A percentile compares a stretch with the other conserved stretches of the same genome.
These are phyloP conservation scores for Scutellaria galericulata DNA, from an alignment of 257 asterid species.

Conservation along the genomic window DNA sequence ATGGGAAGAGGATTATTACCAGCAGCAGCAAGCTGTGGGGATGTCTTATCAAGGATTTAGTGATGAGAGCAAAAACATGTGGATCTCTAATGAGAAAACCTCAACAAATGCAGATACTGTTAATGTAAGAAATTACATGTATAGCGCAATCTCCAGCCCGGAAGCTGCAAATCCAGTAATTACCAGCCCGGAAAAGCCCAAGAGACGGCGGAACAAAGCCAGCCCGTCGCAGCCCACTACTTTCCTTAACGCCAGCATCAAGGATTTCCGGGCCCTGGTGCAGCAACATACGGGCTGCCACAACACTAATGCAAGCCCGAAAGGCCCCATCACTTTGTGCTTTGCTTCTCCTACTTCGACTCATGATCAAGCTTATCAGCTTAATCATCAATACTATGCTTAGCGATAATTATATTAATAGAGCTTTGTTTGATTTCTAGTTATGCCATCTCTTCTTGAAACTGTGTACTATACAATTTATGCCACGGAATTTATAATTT, in stretches of 20 bases:
- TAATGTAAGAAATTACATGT: too few species aligned
- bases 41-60: too few species aligned
- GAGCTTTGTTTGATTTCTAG: too few species aligned
- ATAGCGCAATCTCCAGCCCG: not conserved
- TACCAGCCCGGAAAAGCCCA: slow-evolving; percentile 37
- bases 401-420: too few species aligned
- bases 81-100: not conserved
- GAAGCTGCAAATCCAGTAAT: slow-evolving; percentile 11
- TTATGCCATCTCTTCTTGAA: too few species aligned
- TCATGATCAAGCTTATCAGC: not conserved
- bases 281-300: slow-evolving; percentile 72
- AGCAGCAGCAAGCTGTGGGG: too few species aligned
- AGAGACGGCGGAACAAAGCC: slow-evolving; percentile 46
- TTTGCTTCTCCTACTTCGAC: slow-evolving; percentile 33
- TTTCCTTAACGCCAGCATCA: slow-evolving; percentile 54
- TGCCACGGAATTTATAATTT: too few species aligned
- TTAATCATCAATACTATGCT: too few species aligned
- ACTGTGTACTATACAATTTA: too few species aligned
- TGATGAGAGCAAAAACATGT: too few species aligned
- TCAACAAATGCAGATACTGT: not conserved
- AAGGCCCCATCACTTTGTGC: slow-evolving; percentile 64
- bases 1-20: too few species aligned
- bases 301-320: slow-evolving; percentile 30
- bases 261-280: slow-evolving; percentile 61
- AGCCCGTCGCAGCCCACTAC: slow-evolving; percentile 49